phyloP scores from a whole-genome alignment of 345 rosid species.

The Salix caprea region DNA sequence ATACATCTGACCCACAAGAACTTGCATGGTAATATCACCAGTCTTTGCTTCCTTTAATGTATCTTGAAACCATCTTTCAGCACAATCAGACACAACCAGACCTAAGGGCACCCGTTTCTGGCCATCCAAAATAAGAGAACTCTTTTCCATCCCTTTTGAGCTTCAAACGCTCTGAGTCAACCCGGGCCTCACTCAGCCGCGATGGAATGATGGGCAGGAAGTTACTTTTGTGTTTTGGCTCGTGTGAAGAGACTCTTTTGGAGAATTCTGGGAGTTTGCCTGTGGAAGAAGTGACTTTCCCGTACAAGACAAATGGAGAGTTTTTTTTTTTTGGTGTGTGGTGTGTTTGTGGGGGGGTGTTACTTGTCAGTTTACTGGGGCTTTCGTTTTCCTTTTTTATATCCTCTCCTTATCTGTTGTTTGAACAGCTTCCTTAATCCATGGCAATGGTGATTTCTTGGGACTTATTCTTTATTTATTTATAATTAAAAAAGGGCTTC shows the following conservation, averaged over 20 bases:
- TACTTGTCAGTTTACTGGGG: not conserved
- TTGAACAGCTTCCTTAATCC: not conserved
- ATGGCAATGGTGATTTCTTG: not conserved
- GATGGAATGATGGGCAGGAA: not conserved
- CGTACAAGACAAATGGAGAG: slow-evolving; percentile 30
- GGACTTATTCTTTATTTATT: not conserved
- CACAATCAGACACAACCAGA: slow-evolving; percentile 66
- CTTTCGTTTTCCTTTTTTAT: not conserved
- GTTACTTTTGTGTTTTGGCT: slow-evolving; percentile 21
- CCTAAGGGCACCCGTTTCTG: slow-evolving; percentile 51
- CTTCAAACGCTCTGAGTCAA: slow-evolving; percentile 30
- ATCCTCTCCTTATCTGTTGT: not conserved
- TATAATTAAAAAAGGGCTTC: not conserved
- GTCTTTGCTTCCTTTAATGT: slow-evolving; percentile 68
- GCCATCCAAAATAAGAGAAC: slow-evolving; percentile 8
- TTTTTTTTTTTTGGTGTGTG: not conserved
- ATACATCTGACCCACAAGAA: slow-evolving; percentile 87
- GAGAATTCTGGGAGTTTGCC: slow-evolving; percentile 43
- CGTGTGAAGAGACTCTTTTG: slow-evolving; percentile 41
- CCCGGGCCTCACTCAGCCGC: slow-evolving; percentile 23
- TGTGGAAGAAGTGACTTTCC: slow-evolving; percentile 49
- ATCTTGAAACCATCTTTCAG: slow-evolving; percentile 69
- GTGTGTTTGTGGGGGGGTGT: not conserved
- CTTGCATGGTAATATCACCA: slow-evolving; percentile 71
- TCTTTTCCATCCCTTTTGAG: slow-evolving; percentile 36